These are phyloP conservation scores for Piper betle DNA, from an alignment of 164 flowering plant species.

Conservation along the genomic window DNA sequence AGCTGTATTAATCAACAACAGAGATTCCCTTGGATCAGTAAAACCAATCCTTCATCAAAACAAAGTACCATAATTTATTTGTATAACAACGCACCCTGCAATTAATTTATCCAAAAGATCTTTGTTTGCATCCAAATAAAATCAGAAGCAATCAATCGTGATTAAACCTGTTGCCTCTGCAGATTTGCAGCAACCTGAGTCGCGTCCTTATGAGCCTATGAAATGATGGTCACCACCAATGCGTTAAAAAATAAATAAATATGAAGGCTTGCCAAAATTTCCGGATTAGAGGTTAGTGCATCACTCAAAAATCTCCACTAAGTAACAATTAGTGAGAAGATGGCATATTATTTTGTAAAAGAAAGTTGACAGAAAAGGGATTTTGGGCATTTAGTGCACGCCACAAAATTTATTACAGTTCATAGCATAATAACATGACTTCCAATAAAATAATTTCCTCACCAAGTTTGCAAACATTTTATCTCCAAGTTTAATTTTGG, in stretches of 20 bases:
- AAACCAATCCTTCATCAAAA: too few relatives aligned
- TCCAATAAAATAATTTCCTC: neutral
- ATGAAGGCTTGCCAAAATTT: too few relatives aligned
- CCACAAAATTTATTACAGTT: neutral
- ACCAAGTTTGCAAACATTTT: constrained; percentile 3
- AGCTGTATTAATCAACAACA: too few relatives aligned
- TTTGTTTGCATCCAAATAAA: constrained; percentile 78
- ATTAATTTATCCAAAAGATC: constrained; percentile 80
- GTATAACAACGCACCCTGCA: constrained; percentile 42
- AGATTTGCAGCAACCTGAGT: constrained; percentile 96
- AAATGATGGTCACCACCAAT: constrained; percentile 6
- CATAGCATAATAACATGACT: neutral
- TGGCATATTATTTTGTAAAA: too few relatives aligned
- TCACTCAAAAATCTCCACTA: too few relatives aligned
- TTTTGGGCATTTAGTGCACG: neutral
- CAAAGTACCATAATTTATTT: neutral
- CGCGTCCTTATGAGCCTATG: constrained; percentile 91
- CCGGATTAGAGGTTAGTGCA: too few relatives aligned
- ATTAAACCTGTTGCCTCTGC: constrained; percentile 91
- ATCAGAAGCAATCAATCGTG: constrained; percentile 89
- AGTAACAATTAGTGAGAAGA: too few relatives aligned
- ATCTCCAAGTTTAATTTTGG: constrained; percentile 90
- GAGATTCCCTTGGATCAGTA: too few relatives aligned
- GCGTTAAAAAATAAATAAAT: neutral
- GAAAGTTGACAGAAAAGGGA: too few relatives aligned